phyloP scores from a whole-genome alignment of 192 early-diverging fungal species.

The Neocallimastix lanati region DNA sequence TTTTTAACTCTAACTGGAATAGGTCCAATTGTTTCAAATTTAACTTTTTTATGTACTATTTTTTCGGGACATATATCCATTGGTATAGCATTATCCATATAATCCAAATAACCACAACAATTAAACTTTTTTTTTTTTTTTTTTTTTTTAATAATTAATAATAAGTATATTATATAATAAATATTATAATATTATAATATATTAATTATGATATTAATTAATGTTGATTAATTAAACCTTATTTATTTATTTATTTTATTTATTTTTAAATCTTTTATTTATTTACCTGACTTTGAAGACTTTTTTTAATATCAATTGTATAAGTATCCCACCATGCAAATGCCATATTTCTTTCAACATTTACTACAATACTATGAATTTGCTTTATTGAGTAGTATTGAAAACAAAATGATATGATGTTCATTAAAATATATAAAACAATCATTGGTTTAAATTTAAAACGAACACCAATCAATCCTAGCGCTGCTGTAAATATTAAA shows the following conservation, averaged over 20 bases:
- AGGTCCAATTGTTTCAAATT: background rate
- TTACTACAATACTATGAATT: background rate
- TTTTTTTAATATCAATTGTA: background rate
- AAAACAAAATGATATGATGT: background rate
- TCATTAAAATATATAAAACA: background rate
- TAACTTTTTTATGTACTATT: background rate
- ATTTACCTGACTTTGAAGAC: background rate
- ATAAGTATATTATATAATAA: too few relatives aligned
- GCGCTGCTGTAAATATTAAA: background rate
- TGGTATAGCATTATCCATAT: background rate
- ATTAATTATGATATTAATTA: too few relatives aligned
- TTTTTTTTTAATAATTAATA: too few relatives aligned
- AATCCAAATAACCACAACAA: background rate
- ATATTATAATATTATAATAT: too few relatives aligned
- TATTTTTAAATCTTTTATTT: background rate
- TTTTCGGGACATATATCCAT: background rate
- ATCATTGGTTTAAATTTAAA: background rate
- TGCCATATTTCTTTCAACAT: background rate
- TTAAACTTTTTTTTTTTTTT: background rate
- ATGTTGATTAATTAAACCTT: too few relatives aligned
- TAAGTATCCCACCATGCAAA: background rate
- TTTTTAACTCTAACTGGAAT: background rate
- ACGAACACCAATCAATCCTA: background rate
- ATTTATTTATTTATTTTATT: too few relatives aligned
- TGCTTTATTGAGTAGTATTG: background rate